Evolutionary conservation across 2,329 filamentous ascomycete species (phyloP), one percentile per base, ranked within the genome.

Genomic region (Diplodia intermedia): DNA sequence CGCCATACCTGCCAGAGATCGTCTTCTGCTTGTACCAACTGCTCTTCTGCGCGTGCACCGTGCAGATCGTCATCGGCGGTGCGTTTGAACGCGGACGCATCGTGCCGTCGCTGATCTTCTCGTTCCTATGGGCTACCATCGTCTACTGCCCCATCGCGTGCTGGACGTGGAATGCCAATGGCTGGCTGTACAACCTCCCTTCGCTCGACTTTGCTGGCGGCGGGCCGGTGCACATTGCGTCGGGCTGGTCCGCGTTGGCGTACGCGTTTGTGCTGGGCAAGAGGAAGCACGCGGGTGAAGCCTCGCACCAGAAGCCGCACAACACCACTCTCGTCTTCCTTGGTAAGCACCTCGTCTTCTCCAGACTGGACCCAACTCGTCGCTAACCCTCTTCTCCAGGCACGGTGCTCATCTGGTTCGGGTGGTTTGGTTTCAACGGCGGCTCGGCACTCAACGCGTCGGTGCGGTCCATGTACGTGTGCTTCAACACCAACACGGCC

Each of bases 81-180:
- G 85, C 86, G 2, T 89, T 90, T 69, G 86, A 88, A 72, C 82
- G 86, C 73, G 88, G 88, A n/a, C 84, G 86, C 29, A 88, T 90
- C 73, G 68, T 90, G 23, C 87, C 86, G 52, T 89, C 87, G 9
- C 83, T 91, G 73, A 80, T 91, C 31, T 91, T 89, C 70, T 81
- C 83, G 26, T 86, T 89, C 74, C 84, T 80, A 73, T 90, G 88
- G 88, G 86, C 87, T 0, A 90, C 88, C 0, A 82, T 89, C 66
- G 88, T 90, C 2, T 90, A 90, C 76, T 89, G 83, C 71, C 84
- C 85, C 0, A 84, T 90, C 43, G 88, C 88, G 0, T 88, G 85
- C 78, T 90, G 88, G 87, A 88, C 87, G 4, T 90, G 88, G 88
- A 90, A 90, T 72, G 73, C 83, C n/a, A 86, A 84, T 65, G 88